Conservation (phyloP, 164 flowering plant genomes). For the Berberis vulgaris region DNA sequence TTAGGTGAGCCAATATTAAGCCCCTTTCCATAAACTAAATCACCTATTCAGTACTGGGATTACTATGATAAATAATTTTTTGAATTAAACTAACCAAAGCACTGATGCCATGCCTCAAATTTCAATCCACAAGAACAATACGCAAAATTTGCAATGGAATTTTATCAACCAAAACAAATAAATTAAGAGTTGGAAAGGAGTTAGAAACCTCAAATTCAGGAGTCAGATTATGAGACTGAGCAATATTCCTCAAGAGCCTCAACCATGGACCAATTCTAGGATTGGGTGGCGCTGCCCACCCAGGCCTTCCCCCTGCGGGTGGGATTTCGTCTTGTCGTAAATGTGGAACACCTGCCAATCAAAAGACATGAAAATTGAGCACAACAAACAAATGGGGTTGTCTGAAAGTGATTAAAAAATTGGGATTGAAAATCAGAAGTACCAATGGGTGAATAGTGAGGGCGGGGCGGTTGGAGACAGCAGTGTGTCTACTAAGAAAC, state of each 20-base stretch:
- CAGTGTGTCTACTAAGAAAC: conserved; percentile 76
- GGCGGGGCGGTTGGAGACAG: conserved; percentile 79
- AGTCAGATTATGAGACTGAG: conserved; percentile 35
- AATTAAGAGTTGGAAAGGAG: too few relatives aligned
- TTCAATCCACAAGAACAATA: too few relatives aligned
- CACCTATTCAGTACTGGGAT: too few relatives aligned
- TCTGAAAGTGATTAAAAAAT: not conserved
- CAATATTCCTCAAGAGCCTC: conserved; percentile 49
- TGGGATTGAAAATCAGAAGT: not conserved
- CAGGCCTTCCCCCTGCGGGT: conserved; percentile 67
- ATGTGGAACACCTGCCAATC: conserved; percentile 50
- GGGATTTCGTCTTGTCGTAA: conserved; percentile 49
- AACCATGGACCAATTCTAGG: conserved; percentile 77
- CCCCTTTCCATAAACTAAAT: too few relatives aligned
- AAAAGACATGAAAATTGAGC: conserved; percentile 1
- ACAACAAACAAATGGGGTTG: not conserved
- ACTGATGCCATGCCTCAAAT: too few relatives aligned
- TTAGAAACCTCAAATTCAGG: conserved; percentile 71
- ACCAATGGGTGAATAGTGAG: conserved; percentile 94
- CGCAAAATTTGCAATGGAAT: too few relatives aligned
- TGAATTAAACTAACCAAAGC: too few relatives aligned
- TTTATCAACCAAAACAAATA: too few relatives aligned
- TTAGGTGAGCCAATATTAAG: too few relatives aligned
- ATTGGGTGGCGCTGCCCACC: conserved; percentile 74
- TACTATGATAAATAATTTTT: too few relatives aligned